phyloP scores from a whole-genome alignment of 108 stramenopile species.

The Phaeodactylum tricornutum region DNA sequence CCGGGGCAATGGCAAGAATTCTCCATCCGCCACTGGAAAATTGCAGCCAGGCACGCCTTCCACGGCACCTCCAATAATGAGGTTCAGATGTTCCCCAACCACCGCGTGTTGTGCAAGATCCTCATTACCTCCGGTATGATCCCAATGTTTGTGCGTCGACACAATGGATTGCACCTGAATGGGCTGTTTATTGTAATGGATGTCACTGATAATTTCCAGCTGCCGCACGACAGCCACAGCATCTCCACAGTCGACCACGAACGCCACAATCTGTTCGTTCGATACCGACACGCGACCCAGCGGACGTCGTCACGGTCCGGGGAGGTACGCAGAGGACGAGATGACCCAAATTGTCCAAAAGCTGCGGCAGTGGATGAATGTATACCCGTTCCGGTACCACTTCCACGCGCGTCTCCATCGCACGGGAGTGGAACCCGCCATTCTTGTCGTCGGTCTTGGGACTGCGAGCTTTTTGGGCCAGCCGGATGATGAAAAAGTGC shows the following conservation, averaged over 20 bases:
- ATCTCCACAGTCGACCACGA: slow-evolving; percentile 72
- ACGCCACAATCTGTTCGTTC: slow-evolving; percentile 28
- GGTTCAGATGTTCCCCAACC: slow-evolving; percentile 7
- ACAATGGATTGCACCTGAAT: slow-evolving; percentile 58
- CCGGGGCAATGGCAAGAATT: slow-evolving; percentile 46
- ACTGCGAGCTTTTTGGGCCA: slow-evolving; percentile 6
- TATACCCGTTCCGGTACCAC: slow-evolving; percentile 59
- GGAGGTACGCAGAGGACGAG: slow-evolving; percentile 56
- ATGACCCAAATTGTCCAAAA: slow-evolving; percentile 67
- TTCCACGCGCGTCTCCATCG: slow-evolving; percentile 50
- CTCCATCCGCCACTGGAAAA: slow-evolving; percentile 45
- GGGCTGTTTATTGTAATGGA: slow-evolving; percentile 26
- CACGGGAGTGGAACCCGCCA: slow-evolving; percentile 50
- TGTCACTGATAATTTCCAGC: slow-evolving; percentile 41
- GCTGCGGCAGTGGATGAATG: slow-evolving; percentile 53
- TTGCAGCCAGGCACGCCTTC: slow-evolving; percentile 67
- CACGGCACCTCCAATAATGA: slow-evolving; percentile 62
- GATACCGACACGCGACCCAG: not conserved
- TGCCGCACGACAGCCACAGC: slow-evolving; percentile 23
- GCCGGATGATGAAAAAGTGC: slow-evolving; percentile 44
- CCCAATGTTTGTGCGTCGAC: slow-evolving; percentile 79
- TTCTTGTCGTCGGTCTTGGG: slow-evolving; percentile 24
- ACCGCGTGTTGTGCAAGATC: slow-evolving; percentile 8
- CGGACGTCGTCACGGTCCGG: not conserved
- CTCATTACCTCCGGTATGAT: slow-evolving; percentile 69